Evolutionary conservation across 129 eudicot species (phyloP), one percentile per base, ranked within the genome.

Genomic region (Flaveria robusta): DNA sequence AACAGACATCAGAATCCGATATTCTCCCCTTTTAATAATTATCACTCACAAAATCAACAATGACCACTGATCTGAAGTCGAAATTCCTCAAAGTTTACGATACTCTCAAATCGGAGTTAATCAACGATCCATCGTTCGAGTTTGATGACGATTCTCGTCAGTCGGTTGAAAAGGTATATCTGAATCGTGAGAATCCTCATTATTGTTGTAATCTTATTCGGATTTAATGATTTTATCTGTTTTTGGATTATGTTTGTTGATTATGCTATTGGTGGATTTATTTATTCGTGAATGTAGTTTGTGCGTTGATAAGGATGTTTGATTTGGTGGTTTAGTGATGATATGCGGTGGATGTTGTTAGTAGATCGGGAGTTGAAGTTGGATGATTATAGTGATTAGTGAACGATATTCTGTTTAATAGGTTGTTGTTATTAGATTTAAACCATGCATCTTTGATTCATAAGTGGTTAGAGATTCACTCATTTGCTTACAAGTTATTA

Each of bases 41-140:
- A 26, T 77, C 74, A 19, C 71, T 70, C 19, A 37, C 9, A 51
- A 31, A 13, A 13, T 64, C 68, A 63, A 81, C 19, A 56, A 87
- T 88, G 90, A 78, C 77, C 82, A 78, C 71, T 87, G 90, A 85
- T 81, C 85, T 81, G 11, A 91, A 77, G 75, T 31, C 90, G 2
- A 88, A 68, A 41, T 92, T 92, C 34, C 78, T 89, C 13, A 72
- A 89, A 41, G 97, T 89, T 3, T 92, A 89, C 78, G 47, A 79
- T 23, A 82, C 88, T 39, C 82, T 92, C 22, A 92, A 92, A 84
- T 80, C 90, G 1, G 93, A 92, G 66, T 78, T 92, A 2, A 81
- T 87, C 2, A 76, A 81, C 56, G 97, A 92, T 74, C 91, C 97
- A 60, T 89, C 89, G 60, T 92, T 92, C 69, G 97, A 92, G 16